Evolutionary conservation across 306 rosid genomes (phyloP).

Genomic region (Canavalia ensiformis): DNA sequence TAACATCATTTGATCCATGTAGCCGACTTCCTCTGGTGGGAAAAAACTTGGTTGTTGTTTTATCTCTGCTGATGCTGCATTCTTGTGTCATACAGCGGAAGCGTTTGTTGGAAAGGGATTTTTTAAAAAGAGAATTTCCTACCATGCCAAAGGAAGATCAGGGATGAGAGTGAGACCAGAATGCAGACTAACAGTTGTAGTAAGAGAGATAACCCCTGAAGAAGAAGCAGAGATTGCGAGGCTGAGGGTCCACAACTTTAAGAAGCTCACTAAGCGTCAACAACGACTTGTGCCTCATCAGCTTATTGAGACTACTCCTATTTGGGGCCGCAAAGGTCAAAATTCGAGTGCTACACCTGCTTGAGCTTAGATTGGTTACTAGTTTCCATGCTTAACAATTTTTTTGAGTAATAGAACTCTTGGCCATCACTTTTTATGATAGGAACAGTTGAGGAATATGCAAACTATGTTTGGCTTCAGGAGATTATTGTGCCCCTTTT

Average conservation of each 20-base stretch:
- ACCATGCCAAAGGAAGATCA: constrained; percentile 60
- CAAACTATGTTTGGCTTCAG: not conserved
- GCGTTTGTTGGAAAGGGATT: constrained; percentile 90
- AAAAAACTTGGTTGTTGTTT: not conserved
- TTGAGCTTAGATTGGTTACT: constrained; percentile 38
- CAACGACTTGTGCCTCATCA: constrained; percentile 86
- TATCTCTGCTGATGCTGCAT: constrained; percentile 38
- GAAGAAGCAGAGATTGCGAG: constrained; percentile 92
- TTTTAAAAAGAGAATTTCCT: constrained; percentile 60
- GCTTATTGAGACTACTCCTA: constrained; percentile 83
- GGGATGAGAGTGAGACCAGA: constrained; percentile 71
- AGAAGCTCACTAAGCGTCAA: constrained; percentile 78
- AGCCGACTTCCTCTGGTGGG: not conserved
- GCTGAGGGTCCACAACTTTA: constrained; percentile 76
- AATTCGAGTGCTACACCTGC: constrained; percentile 50
- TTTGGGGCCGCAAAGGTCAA: constrained; percentile 82
- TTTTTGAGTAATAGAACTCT: constrained; percentile 24
- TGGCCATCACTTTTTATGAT: constrained; percentile 14
- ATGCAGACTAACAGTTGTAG: constrained; percentile 82
- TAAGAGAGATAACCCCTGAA: constrained; percentile 86
- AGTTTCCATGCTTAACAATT: constrained; percentile 19
- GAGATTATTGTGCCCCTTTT: constrained; percentile 1
- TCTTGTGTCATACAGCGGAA: constrained; percentile 67
- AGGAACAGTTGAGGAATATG: constrained; percentile 18
- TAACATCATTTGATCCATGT: not conserved